phyloP scores from a whole-genome alignment of 1,284 basidiomycete species.

The Pyrrhoderma lamaoense region DNA sequence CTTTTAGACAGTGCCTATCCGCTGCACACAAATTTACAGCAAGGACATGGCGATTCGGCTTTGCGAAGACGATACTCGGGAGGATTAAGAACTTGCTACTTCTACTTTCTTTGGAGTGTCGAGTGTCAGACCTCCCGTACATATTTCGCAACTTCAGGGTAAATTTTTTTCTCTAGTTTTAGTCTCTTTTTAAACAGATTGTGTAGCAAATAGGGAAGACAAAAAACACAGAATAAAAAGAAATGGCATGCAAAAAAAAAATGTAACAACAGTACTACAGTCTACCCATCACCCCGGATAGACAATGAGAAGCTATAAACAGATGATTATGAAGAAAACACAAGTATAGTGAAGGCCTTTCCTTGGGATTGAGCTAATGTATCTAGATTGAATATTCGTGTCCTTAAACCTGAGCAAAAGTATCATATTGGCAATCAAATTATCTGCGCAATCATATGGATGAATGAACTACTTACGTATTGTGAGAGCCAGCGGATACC shows the following conservation, averaged over 20 bases:
- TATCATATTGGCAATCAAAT: background rate
- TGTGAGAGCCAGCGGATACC: constrained; percentile 98
- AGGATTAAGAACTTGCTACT: constrained; percentile 57
- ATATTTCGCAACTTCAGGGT: constrained; percentile 24
- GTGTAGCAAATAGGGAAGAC: background rate
- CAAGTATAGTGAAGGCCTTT: too few relatives aligned
- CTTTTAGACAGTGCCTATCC: constrained; percentile 73
- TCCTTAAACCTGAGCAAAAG: background rate
- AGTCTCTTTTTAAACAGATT: background rate
- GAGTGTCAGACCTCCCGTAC: constrained; percentile 73
- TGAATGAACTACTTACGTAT: constrained; percentile 56
- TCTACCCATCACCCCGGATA: too few relatives aligned
- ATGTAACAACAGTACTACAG: too few relatives aligned
- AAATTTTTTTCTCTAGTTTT: background rate
- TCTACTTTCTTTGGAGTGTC: constrained; percentile 40
- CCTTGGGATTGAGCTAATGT: too few relatives aligned
- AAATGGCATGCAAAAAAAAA: too few relatives aligned
- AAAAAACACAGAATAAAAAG: constrained; percentile 1
- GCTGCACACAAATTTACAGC: constrained; percentile 30
- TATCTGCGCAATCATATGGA: too few relatives aligned
- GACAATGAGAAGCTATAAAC: too few relatives aligned
- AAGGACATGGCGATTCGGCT: constrained; percentile 65
- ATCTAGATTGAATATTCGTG: too few relatives aligned
- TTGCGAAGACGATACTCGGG: constrained; percentile 55
- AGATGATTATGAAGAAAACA: too few relatives aligned